Conservation (phyloP, 164 flowering plant genomes). For the Taxillus chinensis region DNA sequence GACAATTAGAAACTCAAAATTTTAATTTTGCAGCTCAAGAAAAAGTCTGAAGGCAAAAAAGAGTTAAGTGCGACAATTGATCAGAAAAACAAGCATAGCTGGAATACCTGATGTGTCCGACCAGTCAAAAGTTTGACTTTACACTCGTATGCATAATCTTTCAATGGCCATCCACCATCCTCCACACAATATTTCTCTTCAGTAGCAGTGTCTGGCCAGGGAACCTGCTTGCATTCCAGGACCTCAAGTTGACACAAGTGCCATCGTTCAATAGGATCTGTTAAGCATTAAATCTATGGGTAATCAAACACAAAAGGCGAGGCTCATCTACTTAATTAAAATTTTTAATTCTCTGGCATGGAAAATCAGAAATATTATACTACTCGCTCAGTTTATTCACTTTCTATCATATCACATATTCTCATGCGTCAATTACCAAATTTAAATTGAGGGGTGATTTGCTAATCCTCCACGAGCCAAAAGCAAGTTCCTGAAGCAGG, state of each 20-base stretch:
- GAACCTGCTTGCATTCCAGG: conserved; percentile 72
- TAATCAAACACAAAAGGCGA: neutral
- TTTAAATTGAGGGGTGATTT: too few species aligned
- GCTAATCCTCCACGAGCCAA: too few species aligned
- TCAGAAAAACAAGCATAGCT: neutral
- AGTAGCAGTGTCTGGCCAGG: conserved; percentile 57
- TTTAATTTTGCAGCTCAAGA: too few species aligned
- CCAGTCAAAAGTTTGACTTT: conserved; percentile 90
- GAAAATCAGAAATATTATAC: too few species aligned
- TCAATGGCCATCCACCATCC: conserved; percentile 71
- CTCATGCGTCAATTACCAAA: too few species aligned
- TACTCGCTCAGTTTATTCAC: too few species aligned
- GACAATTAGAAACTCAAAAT: too few species aligned
- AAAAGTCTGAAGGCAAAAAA: too few species aligned
- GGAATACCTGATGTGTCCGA: conserved; percentile 80
- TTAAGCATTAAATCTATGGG: conserved; percentile 5
- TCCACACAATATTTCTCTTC: conserved; percentile 47
- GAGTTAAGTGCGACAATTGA: too few species aligned
- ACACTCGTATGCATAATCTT: conserved; percentile 75
- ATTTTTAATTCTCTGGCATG: too few species aligned
- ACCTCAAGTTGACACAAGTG: conserved; percentile 76
- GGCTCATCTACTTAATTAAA: neutral
- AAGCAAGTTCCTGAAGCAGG: too few species aligned
- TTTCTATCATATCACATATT: too few species aligned
- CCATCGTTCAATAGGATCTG: conserved; percentile 72